phyloP scores from a whole-genome alignment of 2,329 filamentous ascomycete species.

The Macrophomina tecta region DNA sequence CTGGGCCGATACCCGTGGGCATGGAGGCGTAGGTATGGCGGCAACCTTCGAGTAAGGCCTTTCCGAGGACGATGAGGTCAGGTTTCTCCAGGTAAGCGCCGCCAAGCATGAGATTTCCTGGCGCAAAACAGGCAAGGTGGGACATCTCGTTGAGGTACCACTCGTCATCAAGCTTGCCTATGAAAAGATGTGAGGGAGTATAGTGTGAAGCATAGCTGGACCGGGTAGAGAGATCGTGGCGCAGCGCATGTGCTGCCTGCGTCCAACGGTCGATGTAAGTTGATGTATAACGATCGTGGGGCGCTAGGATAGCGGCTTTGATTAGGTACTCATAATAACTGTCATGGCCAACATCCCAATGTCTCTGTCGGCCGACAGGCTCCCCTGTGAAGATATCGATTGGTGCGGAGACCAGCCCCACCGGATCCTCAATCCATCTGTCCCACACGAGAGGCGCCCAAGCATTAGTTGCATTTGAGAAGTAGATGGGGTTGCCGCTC shows the following conservation, averaged over 20 bases:
- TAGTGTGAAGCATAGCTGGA: slow-evolving; percentile 43
- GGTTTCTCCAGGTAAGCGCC: slow-evolving; percentile 40
- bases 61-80: slow-evolving; percentile 43
- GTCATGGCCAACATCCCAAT: slow-evolving; percentile 54
- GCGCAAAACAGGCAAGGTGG: slow-evolving; percentile 49
- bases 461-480: slow-evolving; percentile 49
- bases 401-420: slow-evolving; percentile 50
- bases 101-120: slow-evolving; percentile 49
- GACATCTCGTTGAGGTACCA: slow-evolving; percentile 47
- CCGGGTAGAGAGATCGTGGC: slow-evolving; percentile 43
- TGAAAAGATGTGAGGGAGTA: slow-evolving; percentile 47
- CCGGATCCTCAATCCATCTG: slow-evolving; percentile 46
- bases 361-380: slow-evolving; percentile 46
- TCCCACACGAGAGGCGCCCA: slow-evolving; percentile 55
- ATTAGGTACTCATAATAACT: slow-evolving; percentile 52
- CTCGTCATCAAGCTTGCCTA: slow-evolving; percentile 41
- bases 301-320: slow-evolving; percentile 48
- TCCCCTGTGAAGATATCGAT: slow-evolving; percentile 51
- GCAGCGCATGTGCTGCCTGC: slow-evolving; percentile 44
- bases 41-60: slow-evolving; percentile 49
- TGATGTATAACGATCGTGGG: slow-evolving; percentile 42
- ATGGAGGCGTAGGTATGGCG: slow-evolving; percentile 46
- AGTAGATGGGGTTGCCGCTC: slow-evolving; percentile 49
- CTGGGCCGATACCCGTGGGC: slow-evolving; percentile 47
- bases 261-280: slow-evolving; percentile 44